phyloP scores from a whole-genome alignment of 768 basidiomycete genomes.

The Amanita inopinata region DNA sequence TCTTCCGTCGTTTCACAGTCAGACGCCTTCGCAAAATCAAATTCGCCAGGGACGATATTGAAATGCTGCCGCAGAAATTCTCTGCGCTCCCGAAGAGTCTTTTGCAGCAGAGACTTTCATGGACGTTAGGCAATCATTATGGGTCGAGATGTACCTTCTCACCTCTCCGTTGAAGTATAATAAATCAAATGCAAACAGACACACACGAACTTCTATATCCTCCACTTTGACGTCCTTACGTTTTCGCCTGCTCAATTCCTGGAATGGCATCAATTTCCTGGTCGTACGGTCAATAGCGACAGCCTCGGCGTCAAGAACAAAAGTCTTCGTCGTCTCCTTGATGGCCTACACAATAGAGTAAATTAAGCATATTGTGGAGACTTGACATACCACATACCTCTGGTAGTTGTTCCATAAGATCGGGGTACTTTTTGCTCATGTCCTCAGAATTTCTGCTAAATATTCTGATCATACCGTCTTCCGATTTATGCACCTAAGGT shows the following conservation, averaged over 20 bases:
- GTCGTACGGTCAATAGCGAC: slow-evolving; percentile 87
- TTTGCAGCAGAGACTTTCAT: slow-evolving; percentile 70
- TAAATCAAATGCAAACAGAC: slow-evolving; percentile 92
- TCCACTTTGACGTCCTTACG: slow-evolving; percentile 97
- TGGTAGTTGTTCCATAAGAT: slow-evolving; percentile 90
- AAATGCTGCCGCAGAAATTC: slow-evolving; percentile 74
- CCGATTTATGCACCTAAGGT: slow-evolving; percentile 70
- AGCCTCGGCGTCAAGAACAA: slow-evolving; percentile 94
- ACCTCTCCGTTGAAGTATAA: slow-evolving; percentile 97
- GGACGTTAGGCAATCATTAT: not conserved
- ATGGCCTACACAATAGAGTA: slow-evolving; percentile 55
- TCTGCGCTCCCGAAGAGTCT: slow-evolving; percentile 66
- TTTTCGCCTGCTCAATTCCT: slow-evolving; percentile 89
- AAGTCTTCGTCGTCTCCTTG: slow-evolving; percentile 73
- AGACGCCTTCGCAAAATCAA: slow-evolving; percentile 85
- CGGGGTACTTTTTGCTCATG: slow-evolving; percentile 99
- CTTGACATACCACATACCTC: slow-evolving; percentile 35
- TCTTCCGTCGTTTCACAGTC: slow-evolving; percentile 88
- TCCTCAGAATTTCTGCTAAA: slow-evolving; percentile 98
- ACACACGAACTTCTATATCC: slow-evolving; percentile 95
- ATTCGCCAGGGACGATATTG: slow-evolving; percentile 75
- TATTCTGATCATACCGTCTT: slow-evolving; percentile 76
- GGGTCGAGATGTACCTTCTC: slow-evolving; percentile 15
- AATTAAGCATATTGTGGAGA: not conserved
- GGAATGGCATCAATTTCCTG: slow-evolving; percentile 91